phyloP scores from a whole-genome alignment of 495 filamentous ascomycete species.

The Oidiodendron maius region DNA sequence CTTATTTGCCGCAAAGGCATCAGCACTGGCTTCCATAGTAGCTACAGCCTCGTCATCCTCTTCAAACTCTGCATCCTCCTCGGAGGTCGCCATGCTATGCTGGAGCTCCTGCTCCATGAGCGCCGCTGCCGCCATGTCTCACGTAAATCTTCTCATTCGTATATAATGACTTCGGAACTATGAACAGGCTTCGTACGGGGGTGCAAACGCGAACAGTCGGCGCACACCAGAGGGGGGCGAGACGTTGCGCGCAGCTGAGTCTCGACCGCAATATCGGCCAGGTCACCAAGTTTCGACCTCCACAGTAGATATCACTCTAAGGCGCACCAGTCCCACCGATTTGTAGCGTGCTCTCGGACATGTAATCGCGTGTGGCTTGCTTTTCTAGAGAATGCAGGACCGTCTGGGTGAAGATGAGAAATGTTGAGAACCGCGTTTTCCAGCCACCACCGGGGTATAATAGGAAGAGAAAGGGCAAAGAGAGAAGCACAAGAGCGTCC shows the following conservation, averaged over 20 bases:
- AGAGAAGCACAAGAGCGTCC: slow-evolving; percentile 9
- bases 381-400: not conserved
- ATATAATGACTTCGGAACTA: not conserved
- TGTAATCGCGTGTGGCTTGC: not conserved
- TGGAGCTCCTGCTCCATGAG: slow-evolving; percentile 23
- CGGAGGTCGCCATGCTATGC: slow-evolving; percentile 22
- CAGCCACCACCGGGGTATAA: slow-evolving; percentile 13
- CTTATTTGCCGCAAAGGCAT: slow-evolving; percentile 26
- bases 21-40: slow-evolving; percentile 34
- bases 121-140: slow-evolving; percentile 23
- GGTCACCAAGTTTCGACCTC: not conserved
- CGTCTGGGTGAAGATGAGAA: not conserved
- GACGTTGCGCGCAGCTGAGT: slow-evolving; percentile 3
- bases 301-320: not conserved
- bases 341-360: not conserved
- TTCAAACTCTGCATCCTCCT: slow-evolving; percentile 42
- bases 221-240: not conserved
- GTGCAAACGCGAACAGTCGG: not conserved
- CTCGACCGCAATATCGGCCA: not conserved
- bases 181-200: not conserved
- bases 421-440: slow-evolving; percentile 13
- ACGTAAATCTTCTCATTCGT: slow-evolving; percentile 17
- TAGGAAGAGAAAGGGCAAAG: slow-evolving; percentile 12
- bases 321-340: not conserved
- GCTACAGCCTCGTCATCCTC: slow-evolving; percentile 48